Evolutionary conservation across 2,329 filamentous ascomycete genomes (phyloP).

Genomic region (Cordyceps cateniannulata): DNA sequence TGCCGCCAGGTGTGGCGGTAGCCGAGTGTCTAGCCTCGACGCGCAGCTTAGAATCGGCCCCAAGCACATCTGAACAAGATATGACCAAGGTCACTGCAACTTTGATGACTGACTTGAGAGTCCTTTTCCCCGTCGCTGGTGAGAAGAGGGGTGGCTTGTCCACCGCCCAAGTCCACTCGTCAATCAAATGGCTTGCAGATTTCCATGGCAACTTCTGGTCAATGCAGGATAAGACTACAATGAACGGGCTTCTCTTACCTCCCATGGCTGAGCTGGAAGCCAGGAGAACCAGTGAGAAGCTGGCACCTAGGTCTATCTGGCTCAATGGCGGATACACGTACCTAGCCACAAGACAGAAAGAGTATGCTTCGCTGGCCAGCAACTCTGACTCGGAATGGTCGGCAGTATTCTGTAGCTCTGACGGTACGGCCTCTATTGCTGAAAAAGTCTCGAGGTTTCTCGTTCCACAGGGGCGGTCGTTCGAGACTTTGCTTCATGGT

Average conservation of each 20-base stretch:
- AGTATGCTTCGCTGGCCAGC: slow-evolving; percentile 42
- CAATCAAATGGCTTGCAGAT: slow-evolving; percentile 54
- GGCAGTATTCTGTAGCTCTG: slow-evolving; percentile 35
- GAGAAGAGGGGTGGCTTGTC: slow-evolving; percentile 45
- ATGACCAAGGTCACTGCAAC: slow-evolving; percentile 42
- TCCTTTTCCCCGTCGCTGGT: slow-evolving; percentile 48
- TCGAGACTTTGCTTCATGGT: slow-evolving; percentile 57
- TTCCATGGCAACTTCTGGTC: slow-evolving; percentile 54
- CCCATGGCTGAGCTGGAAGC: slow-evolving; percentile 48
- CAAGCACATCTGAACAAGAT: slow-evolving; percentile 19
- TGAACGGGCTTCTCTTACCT: slow-evolving; percentile 39
- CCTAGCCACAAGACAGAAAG: slow-evolving; percentile 53
- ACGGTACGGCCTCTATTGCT: slow-evolving; percentile 32
- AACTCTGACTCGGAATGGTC: slow-evolving; percentile 51
- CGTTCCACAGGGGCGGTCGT: slow-evolving; percentile 35
- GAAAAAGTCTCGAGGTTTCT: slow-evolving; percentile 48
- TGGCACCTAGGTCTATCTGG: slow-evolving; percentile 39
- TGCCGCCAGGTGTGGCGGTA: slow-evolving; percentile 39
- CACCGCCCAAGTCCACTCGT: slow-evolving; percentile 40
- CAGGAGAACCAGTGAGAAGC: slow-evolving; percentile 16
- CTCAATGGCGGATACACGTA: slow-evolving; percentile 65
- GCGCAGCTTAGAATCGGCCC: slow-evolving; percentile 14
- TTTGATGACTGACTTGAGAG: slow-evolving; percentile 50
- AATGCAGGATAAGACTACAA: slow-evolving; percentile 21
- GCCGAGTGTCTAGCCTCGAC: slow-evolving; percentile 45